phyloP scores from a whole-genome alignment of 306 rosid genomes.

The Castanospermum australe region DNA sequence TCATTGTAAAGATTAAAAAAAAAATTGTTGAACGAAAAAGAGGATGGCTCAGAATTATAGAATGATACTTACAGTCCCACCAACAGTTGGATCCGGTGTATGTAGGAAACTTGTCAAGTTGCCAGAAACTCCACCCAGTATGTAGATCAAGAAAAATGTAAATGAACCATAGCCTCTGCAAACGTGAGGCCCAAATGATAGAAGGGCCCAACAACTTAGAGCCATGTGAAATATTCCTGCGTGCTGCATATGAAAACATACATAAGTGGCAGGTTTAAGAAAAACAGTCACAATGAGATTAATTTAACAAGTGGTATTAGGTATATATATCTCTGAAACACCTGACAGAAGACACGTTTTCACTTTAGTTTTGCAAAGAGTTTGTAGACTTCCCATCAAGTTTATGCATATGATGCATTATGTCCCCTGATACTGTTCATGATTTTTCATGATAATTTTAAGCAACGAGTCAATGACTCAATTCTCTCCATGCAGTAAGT shows the following conservation, averaged over 20 bases:
- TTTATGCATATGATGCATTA: neutral
- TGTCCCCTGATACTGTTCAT: neutral
- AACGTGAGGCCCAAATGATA: constrained; percentile 81
- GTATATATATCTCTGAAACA: neutral
- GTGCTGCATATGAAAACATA: constrained; percentile 57
- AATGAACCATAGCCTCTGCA: constrained; percentile 81
- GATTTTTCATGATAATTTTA: neutral
- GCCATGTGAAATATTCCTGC: constrained; percentile 66
- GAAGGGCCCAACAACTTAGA: constrained; percentile 68
- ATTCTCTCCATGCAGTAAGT: neutral
- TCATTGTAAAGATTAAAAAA: neutral
- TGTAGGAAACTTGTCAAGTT: constrained; percentile 84
- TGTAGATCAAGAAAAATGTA: constrained; percentile 77
- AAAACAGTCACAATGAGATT: neutral
- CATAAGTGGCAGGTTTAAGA: neutral
- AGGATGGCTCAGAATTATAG: neutral
- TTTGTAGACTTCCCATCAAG: neutral
- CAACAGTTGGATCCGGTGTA: constrained; percentile 80
- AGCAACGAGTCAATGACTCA: neutral
- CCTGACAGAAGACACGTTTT: neutral
- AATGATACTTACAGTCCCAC: constrained; percentile 70
- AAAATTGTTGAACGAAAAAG: neutral
- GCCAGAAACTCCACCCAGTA: constrained; percentile 89
- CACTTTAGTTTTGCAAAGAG: neutral
- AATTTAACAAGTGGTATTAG: neutral